Evolutionary conservation across 768 basidiomycete genomes (phyloP).

Genomic region (Hygrocybe punicea): DNA sequence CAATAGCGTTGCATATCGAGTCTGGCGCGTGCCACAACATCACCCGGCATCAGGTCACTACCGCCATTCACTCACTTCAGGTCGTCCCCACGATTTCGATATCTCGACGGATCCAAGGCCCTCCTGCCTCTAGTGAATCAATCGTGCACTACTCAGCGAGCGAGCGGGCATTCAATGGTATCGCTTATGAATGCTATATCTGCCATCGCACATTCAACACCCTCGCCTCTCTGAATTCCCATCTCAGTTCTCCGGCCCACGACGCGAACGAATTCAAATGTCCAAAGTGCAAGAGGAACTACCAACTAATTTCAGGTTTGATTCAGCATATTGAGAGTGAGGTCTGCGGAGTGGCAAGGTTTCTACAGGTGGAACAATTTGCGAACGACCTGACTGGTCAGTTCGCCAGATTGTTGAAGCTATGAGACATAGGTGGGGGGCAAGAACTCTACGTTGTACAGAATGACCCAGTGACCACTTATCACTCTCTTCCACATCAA

Average conservation of each 20-base stretch:
- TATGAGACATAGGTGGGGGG: conserved; percentile 10
- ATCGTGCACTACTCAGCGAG: conserved; percentile 28
- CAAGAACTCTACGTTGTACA: background rate
- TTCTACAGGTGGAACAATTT: conserved; percentile 27
- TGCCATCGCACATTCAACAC: conserved; percentile 35
- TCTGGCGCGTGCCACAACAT: conserved; percentile 36
- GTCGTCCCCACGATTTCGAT: conserved; percentile 38
- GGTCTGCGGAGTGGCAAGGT: conserved; percentile 34
- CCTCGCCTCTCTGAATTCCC: conserved; percentile 32
- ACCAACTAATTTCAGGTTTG: conserved; percentile 39
- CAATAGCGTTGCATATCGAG: conserved; percentile 41
- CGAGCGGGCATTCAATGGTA: conserved; percentile 39
- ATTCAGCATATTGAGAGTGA: conserved; percentile 46
- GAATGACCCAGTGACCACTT: too few species aligned
- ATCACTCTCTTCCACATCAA: too few species aligned
- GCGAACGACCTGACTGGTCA: conserved; percentile 28
- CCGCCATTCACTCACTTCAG: conserved; percentile 29
- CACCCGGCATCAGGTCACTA: conserved; percentile 38
- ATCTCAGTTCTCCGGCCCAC: conserved; percentile 39
- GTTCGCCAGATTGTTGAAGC: conserved; percentile 21
- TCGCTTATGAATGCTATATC: conserved; percentile 40
- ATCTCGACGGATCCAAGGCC: conserved; percentile 25
- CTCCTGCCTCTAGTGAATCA: conserved; percentile 13
- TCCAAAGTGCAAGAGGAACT: conserved; percentile 38
- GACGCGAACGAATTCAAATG: conserved; percentile 43